These are phyloP conservation scores for Neurospora tetrasperma DNA, from an alignment of 495 filamentous ascomycete genomes.

Conservation along the genomic window DNA sequence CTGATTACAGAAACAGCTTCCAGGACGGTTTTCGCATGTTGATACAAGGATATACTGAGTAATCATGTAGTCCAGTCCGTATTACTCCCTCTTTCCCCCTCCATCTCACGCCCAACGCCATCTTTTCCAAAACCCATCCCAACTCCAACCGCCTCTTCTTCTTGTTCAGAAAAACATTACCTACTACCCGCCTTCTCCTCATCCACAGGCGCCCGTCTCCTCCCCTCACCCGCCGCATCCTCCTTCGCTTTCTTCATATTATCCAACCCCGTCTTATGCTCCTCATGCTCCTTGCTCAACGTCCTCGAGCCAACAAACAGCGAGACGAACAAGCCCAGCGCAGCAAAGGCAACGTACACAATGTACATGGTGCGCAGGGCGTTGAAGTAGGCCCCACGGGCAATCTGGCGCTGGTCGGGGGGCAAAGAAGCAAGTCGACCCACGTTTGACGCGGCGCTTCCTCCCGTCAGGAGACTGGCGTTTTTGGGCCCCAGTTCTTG, in stretches of 20 bases:
- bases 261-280: slow-evolving; percentile 53
- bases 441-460: slow-evolving; percentile 49
- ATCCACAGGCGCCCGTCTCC: not conserved
- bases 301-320: slow-evolving; percentile 44
- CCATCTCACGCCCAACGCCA: not conserved
- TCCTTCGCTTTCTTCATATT: slow-evolving; percentile 25
- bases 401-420: slow-evolving; percentile 34
- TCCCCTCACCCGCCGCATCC: not conserved
- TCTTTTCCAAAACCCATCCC: not conserved
- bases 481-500: slow-evolving; percentile 32
- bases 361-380: slow-evolving; percentile 60
- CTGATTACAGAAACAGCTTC: not conserved
- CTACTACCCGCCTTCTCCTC: slow-evolving; percentile 9
- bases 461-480: slow-evolving; percentile 34
- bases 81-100: not conserved
- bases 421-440: slow-evolving; percentile 43
- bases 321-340: slow-evolving; percentile 42
- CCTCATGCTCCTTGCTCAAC: slow-evolving; percentile 49
- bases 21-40: not conserved
- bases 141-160: too few relatives aligned
- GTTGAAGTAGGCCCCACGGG: slow-evolving; percentile 44
- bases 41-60: not conserved
- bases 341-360: slow-evolving; percentile 47
- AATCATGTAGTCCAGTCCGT: not conserved
- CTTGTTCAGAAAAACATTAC: not conserved